A percentile compares a stretch with the other conserved stretches of the same genome.
phyloP scores from a whole-genome alignment of 306 rosid species.

The Vicia faba region DNA sequence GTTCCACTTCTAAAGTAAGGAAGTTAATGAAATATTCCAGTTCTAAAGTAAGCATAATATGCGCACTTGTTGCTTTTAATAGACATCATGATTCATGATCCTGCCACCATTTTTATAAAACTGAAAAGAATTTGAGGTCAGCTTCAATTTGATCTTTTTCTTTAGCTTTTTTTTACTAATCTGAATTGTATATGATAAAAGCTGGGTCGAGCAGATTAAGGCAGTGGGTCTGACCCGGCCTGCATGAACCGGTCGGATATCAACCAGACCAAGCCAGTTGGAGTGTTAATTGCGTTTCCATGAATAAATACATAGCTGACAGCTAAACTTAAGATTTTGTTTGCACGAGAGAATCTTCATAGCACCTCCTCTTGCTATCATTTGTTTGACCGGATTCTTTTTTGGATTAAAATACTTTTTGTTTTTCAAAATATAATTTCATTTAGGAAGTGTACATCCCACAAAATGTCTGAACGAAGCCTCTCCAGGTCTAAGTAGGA shows the following conservation, averaged over 20 bases:
- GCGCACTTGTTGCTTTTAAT: constrained; percentile 53
- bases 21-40: constrained; percentile 41
- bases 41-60: constrained; percentile 42
- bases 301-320: constrained; percentile 49
- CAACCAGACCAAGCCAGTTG: constrained; percentile 78
- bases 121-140: neutral
- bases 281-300: constrained; percentile 54
- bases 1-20: constrained; percentile 42
- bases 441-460: no score
- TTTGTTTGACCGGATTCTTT: neutral
- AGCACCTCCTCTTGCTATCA: neutral
- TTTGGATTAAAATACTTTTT: no score
- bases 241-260: constrained; percentile 76
- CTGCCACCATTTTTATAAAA: constrained; percentile 35
- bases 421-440: no score
- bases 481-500: no score
- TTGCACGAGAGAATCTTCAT: constrained; percentile 39
- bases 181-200: no score
- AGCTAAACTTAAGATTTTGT: constrained; percentile 52
- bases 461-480: no score
- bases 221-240: constrained; percentile 57
- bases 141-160: neutral
- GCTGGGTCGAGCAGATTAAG: constrained; percentile 31
- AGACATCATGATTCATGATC: constrained; percentile 52
- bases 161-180: no score